Evolutionary conservation across 768 basidiomycete species (phyloP).

Genomic region (Panellus pusillus): DNA sequence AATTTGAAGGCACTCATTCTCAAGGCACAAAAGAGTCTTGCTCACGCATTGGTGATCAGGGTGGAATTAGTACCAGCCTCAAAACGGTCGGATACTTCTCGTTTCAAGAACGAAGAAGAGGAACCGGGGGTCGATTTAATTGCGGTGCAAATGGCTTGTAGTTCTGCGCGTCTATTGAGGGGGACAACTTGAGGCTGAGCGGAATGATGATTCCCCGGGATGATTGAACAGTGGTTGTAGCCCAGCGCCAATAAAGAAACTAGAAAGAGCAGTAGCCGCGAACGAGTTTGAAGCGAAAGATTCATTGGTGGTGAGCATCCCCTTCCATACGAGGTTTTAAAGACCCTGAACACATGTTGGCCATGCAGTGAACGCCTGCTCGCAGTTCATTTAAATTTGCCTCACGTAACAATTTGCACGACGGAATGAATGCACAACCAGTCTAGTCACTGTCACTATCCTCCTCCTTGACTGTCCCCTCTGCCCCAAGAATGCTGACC

Average conservation of each 20-base stretch:
- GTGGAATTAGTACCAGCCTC: conserved; percentile 65
- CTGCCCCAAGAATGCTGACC: too few species aligned
- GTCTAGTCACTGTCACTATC: conserved; percentile 13
- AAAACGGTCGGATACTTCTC: conserved; percentile 62
- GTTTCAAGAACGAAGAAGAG: conserved; percentile 35
- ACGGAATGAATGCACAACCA: neutral
- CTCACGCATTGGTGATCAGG: conserved; percentile 62
- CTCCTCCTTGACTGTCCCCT: conserved; percentile 16
- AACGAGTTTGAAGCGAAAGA: conserved; percentile 7
- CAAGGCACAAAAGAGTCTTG: too few species aligned
- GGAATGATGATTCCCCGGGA: neutral
- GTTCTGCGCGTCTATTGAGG: conserved; percentile 27
- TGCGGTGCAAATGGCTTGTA: conserved; percentile 51
- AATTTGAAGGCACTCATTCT: too few species aligned
- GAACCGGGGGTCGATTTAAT: conserved; percentile 48
- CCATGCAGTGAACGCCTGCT: conserved; percentile 14
- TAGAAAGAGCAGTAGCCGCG: conserved; percentile 13
- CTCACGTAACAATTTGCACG: conserved; percentile 7
- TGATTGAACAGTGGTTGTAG: conserved; percentile 9
- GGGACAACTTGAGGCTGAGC: conserved; percentile 19
- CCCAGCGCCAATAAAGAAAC: conserved; percentile 10
- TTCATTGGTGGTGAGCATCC: conserved; percentile 4
- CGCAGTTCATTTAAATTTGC: conserved; percentile 5
- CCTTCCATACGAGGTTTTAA: conserved; percentile 2
- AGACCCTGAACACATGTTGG: neutral